Evolutionary conservation across 1,284 basidiomycete species (phyloP).

Genomic region (Puccinia polysora): DNA sequence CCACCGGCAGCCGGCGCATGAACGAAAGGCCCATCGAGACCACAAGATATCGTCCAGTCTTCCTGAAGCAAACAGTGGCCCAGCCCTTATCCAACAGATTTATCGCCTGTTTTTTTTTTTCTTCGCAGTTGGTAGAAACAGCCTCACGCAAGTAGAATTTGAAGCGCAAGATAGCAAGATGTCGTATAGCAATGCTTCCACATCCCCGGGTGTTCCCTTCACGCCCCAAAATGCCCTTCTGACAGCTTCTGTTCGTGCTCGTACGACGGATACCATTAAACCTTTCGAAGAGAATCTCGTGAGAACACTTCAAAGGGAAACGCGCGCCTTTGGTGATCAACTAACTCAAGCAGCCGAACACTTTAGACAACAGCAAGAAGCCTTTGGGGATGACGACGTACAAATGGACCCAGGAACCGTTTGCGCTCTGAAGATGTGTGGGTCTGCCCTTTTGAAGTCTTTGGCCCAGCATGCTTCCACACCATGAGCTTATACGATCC

Average conservation of each 20-base stretch:
- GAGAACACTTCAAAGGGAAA: constrained; percentile 28
- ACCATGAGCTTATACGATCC: too few species aligned
- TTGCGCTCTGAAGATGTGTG: constrained; percentile 40
- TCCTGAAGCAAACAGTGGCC: too few species aligned
- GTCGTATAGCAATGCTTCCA: constrained; percentile 5
- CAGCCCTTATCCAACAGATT: not conserved
- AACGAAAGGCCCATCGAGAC: too few species aligned
- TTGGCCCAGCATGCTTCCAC: not conserved
- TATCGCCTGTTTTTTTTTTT: not conserved
- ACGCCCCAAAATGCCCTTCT: constrained; percentile 8
- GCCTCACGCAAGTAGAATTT: too few species aligned
- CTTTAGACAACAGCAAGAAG: constrained; percentile 25
- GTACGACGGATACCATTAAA: constrained; percentile 21
- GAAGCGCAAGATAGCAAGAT: too few species aligned
- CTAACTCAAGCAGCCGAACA: constrained; percentile 31
- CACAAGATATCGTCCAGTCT: too few species aligned
- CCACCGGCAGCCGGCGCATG: too few species aligned
- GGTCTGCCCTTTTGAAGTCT: not conserved
- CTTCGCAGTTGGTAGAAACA: not conserved
- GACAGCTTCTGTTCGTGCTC: constrained; percentile 18
- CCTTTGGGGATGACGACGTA: not conserved
- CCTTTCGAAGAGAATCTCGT: constrained; percentile 32
- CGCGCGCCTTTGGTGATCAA: constrained; percentile 19
- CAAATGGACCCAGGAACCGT: constrained; percentile 28
- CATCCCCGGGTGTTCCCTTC: constrained; percentile 14